A percentile compares a stretch with the other conserved stretches of the same genome.
Conservation (phyloP, 2,329 filamentous ascomycete genomes). For the Xylaria sp. region DNA sequence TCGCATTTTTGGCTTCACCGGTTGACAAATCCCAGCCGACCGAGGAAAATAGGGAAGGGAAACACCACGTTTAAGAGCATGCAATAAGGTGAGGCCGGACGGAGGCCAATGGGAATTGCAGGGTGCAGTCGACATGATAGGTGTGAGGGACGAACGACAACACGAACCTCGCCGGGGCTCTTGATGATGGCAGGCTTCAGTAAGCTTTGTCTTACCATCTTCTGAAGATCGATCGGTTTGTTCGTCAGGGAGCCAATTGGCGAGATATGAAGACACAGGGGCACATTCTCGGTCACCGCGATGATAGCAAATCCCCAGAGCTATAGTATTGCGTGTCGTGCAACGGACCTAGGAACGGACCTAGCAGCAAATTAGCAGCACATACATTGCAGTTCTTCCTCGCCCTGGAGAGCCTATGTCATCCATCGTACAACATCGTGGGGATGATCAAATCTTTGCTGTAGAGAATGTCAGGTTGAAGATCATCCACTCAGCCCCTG, state of each 20-base stretch:
- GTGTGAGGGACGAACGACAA: constrained; percentile 33
- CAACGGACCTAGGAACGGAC: constrained; percentile 33
- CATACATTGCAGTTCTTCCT: constrained; percentile 33
- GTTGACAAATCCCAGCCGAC: constrained; percentile 14
- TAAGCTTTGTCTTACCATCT: constrained; percentile 38
- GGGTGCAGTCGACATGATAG: constrained; percentile 16
- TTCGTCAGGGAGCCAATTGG: constrained; percentile 26
- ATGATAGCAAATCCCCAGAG: constrained; percentile 11
- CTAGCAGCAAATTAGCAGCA: constrained; percentile 29
- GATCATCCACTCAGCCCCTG: constrained; percentile 33
- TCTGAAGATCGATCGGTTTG: constrained; percentile 12
- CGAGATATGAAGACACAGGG: constrained; percentile 22
- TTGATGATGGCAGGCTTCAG: constrained; percentile 23
- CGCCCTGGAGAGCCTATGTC: constrained; percentile 31
- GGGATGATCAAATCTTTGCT: constrained; percentile 36
- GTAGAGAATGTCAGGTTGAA: constrained; percentile 34
- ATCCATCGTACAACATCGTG: constrained; percentile 42
- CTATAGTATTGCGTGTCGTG: constrained; percentile 32
- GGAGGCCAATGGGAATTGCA: constrained; percentile 17
- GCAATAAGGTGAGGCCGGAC: constrained; percentile 24
- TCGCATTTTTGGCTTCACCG: constrained; percentile 25
- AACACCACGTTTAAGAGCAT: constrained; percentile 15
- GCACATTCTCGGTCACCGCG: constrained; percentile 9
- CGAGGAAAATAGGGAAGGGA: not conserved
- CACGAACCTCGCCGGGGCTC: constrained; percentile 24